Evolutionary conservation across 2,329 filamentous ascomycete genomes (phyloP).

Genomic region (Dactylellina parvicollis): DNA sequence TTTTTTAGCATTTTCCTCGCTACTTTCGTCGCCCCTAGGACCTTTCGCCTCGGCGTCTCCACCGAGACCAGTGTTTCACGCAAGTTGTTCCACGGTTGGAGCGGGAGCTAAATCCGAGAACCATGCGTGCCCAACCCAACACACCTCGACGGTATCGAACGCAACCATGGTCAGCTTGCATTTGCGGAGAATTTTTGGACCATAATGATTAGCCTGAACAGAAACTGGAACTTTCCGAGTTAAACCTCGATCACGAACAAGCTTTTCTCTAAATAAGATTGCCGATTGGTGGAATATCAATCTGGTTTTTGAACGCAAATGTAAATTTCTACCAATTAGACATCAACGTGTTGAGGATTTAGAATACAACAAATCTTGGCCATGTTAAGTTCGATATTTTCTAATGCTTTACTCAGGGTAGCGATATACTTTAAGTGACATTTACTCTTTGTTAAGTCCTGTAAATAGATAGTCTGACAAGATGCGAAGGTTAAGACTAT

Average conservation of each 20-base stretch:
- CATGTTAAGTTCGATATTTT: too few relatives aligned
- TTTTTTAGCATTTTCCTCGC: too few relatives aligned
- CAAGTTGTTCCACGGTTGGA: conserved; percentile 30
- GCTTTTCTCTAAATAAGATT: background rate
- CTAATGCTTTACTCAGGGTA: too few relatives aligned
- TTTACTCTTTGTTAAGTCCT: too few relatives aligned
- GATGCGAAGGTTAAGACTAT: too few relatives aligned
- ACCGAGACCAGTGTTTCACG: conserved; percentile 39
- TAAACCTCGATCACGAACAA: background rate
- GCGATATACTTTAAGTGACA: too few relatives aligned
- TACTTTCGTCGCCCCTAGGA: background rate
- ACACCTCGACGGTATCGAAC: background rate
- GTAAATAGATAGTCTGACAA: too few relatives aligned
- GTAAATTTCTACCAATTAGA: background rate
- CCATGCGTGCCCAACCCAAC: conserved; percentile 17
- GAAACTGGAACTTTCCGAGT: background rate
- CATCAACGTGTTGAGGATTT: conserved; percentile 13
- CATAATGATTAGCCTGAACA: conserved; percentile 24
- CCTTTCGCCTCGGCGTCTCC: conserved; percentile 1
- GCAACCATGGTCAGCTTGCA: too few relatives aligned
- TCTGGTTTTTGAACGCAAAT: too few relatives aligned
- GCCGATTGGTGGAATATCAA: conserved; percentile 46
- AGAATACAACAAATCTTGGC: conserved; percentile 24
- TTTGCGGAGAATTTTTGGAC: conserved; percentile 30
- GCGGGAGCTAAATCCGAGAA: conserved; percentile 49